Evolutionary conservation across 2,329 filamentous ascomycete genomes (phyloP), one percentile per base, ranked within the genome.

Genomic region (Fusarium begoniae): DNA sequence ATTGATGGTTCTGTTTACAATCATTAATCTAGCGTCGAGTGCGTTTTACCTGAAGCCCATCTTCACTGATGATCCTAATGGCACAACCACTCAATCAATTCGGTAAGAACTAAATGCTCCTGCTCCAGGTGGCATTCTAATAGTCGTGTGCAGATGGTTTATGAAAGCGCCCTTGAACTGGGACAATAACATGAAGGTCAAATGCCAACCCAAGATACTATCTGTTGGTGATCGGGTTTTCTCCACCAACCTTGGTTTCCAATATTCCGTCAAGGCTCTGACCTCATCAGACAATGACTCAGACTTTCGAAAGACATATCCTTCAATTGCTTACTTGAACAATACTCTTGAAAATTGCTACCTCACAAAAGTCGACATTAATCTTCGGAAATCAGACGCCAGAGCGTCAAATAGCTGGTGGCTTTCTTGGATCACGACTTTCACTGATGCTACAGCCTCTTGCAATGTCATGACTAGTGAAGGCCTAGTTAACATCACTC

Each of bases 151-250:
- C 11, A 60, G 45, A 3, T 73, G 70, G 70, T 73, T 69, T 3
- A 70, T 73, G 70, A 73, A 69, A 44, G 35, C 55, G 1, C 70
- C 69, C 0, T 41, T 73, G 41, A 72, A 66, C 15, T 72, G 70
- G 70, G 69, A 70, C 6, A 10, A 53, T 1, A 64, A 62, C 5
- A 30, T 73, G 3, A 58, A 59, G 6, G 38, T 44, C 15, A 69
- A 60, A 43, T 73, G 70, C 3, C 61, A 73, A 13, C 57, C 69
- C 1, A 70, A 65, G 17, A 57, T 73, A 15, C 4, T 73, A 3
- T 63, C 69, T 3, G 70, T 73, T 5, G 70, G 70, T 7, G 69
- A 73, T 47, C 61, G 70, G 4, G 47, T 72, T 50, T 73, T 72
- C 32, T 66, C 70, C 1, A 66, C 53, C 1, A 62, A 41, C 2